Evolutionary conservation across 2,329 filamentous ascomycete genomes (phyloP).

Genomic region (Penicillium rolfsii): DNA sequence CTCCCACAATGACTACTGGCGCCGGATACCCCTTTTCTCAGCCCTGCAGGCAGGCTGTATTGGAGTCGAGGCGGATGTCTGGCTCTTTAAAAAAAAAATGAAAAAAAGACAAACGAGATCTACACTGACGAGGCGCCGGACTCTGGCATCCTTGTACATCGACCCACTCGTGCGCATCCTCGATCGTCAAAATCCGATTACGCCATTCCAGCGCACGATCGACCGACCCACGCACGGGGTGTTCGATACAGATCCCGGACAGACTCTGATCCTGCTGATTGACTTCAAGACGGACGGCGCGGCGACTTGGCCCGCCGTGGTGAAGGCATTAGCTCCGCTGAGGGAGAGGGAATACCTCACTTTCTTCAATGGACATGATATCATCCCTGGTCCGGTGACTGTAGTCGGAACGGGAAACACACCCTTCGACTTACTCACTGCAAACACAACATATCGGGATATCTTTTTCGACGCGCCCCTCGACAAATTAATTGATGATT

Average conservation of each 20-base stretch:
- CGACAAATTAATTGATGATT: slow-evolving; percentile 39
- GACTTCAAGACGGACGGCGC: slow-evolving; percentile 54
- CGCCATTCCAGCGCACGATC: slow-evolving; percentile 39
- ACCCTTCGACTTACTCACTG: slow-evolving; percentile 52
- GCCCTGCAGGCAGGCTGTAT: slow-evolving; percentile 59
- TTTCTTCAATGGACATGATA: slow-evolving; percentile 52
- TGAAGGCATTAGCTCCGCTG: slow-evolving; percentile 51
- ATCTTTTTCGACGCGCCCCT: slow-evolving; percentile 62
- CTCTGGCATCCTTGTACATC: slow-evolving; percentile 57
- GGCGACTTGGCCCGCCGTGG: slow-evolving; percentile 43
- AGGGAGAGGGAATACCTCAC: slow-evolving; percentile 55
- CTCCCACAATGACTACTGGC: slow-evolving; percentile 65
- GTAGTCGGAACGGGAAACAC: slow-evolving; percentile 59
- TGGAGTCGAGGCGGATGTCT: slow-evolving; percentile 62
- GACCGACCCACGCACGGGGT: slow-evolving; percentile 49
- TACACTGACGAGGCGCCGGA: slow-evolving; percentile 52
- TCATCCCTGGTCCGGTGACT: slow-evolving; percentile 53
- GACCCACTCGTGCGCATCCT: slow-evolving; percentile 56
- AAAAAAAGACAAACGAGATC: no score
- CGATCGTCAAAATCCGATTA: slow-evolving; percentile 53
- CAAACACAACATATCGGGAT: slow-evolving; percentile 55
- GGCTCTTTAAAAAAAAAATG: no score
- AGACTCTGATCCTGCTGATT: slow-evolving; percentile 57
- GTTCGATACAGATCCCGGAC: slow-evolving; percentile 54
- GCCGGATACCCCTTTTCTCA: slow-evolving; percentile 58